Conservation (phyloP, 2,329 filamentous ascomycete species). For the Coniochaeta sp. region DNA sequence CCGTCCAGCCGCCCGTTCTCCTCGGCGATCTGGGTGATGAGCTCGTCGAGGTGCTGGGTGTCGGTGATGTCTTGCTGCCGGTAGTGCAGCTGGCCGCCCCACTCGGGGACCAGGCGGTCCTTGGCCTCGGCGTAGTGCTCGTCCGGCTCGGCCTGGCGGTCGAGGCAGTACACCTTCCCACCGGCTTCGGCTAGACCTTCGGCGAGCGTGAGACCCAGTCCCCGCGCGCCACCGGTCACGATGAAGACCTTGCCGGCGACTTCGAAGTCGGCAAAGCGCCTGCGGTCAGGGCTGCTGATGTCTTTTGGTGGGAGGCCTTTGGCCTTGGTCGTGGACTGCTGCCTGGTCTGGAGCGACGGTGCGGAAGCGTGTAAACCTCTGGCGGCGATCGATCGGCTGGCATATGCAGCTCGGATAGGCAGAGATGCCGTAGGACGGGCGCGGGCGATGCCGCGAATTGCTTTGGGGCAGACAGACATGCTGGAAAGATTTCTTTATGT, state of each 20-base stretch:
- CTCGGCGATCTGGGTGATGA: slow-evolving; percentile 52
- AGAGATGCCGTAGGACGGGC: background rate
- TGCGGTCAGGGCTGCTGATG: slow-evolving; percentile 18
- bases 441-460: background rate
- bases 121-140: slow-evolving; percentile 51
- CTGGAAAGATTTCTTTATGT: background rate
- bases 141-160: slow-evolving; percentile 40
- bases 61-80: slow-evolving; percentile 61
- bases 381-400: background rate
- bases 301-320: slow-evolving; percentile 10
- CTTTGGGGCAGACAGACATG: slow-evolving; percentile 1
- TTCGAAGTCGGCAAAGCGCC: slow-evolving; percentile 58
- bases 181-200: slow-evolving; percentile 70
- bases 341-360: background rate
- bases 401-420: background rate
- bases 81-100: slow-evolving; percentile 59
- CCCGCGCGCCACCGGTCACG: slow-evolving; percentile 64
- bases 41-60: slow-evolving; percentile 46
- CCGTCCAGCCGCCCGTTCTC: slow-evolving; percentile 57
- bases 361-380: background rate
- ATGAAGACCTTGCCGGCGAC: slow-evolving; percentile 60
- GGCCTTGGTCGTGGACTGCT: background rate
- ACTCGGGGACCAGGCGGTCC: slow-evolving; percentile 51
- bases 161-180: slow-evolving; percentile 56
- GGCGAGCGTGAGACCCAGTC: slow-evolving; percentile 65